Evolutionary conservation across 2,329 filamentous ascomycete species (phyloP).

Genomic region (Lachnellula willkommii): DNA sequence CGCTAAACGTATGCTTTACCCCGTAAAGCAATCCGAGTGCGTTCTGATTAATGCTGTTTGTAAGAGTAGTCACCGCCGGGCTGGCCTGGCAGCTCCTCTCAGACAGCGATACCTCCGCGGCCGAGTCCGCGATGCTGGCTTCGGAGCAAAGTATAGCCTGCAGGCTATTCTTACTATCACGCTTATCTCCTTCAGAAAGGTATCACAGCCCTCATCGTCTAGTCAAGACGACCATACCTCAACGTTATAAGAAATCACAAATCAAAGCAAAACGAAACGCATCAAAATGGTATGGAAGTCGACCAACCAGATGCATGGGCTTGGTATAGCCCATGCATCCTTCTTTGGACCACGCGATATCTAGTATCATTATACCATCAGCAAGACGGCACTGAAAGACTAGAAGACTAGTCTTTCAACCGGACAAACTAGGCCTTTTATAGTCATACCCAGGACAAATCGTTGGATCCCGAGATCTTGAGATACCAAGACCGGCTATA

Average conservation of each 20-base stretch:
- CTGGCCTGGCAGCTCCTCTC: not conserved
- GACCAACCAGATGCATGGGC: too few species aligned
- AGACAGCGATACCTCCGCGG: constrained; percentile 38
- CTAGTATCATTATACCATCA: not conserved
- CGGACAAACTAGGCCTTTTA: constrained; percentile 33
- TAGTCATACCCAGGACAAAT: constrained; percentile 39
- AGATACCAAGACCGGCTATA: not conserved
- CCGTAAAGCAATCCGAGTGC: not conserved
- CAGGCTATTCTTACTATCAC: constrained; percentile 48
- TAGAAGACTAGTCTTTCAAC: not conserved
- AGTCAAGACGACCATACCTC: too few species aligned
- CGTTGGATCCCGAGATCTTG: constrained; percentile 3
- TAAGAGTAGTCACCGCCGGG: not conserved
- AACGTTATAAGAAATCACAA: too few species aligned
- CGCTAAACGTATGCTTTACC: too few species aligned
- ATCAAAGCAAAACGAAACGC: too few species aligned
- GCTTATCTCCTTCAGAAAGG: constrained; percentile 38
- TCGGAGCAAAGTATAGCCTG: constrained; percentile 46
- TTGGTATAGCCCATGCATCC: not conserved
- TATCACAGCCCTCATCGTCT: constrained; percentile 1
- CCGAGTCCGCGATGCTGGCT: constrained; percentile 54
- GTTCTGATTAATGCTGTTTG: not conserved
- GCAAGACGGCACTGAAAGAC: not conserved
- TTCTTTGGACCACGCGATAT: constrained; percentile 6
- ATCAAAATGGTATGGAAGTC: too few species aligned